A percentile compares a stretch with the other conserved stretches of the same genome.
Conservation (phyloP, 495 filamentous ascomycete species). For the Beverwykella pulmonaria region DNA sequence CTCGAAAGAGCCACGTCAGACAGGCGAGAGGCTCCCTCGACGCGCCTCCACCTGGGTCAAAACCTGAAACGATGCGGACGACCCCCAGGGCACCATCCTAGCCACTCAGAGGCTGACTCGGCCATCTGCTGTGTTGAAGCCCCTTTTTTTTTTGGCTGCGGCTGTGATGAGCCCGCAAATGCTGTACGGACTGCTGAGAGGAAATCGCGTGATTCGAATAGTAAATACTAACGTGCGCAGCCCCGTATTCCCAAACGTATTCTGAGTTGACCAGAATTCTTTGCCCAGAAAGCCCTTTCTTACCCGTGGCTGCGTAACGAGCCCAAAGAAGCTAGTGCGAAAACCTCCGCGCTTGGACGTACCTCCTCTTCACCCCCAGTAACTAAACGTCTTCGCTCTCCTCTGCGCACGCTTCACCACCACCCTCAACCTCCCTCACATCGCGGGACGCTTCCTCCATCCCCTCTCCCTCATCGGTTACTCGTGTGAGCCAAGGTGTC, state of each 20-base stretch:
- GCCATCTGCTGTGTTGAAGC: neutral
- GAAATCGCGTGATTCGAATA: no score
- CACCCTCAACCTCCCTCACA: neutral
- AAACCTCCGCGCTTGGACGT: no score
- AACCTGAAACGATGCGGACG: conserved; percentile 1
- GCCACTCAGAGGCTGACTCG: conserved; percentile 9
- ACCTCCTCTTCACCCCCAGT: no score
- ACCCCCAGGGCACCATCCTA: neutral
- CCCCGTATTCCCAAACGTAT: conserved; percentile 1
- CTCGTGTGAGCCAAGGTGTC: conserved; percentile 18
- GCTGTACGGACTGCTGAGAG: no score
- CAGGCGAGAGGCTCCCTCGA: neutral
- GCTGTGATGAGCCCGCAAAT: no score
- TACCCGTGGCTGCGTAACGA: neutral
- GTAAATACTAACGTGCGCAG: neutral
- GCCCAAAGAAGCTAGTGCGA: neutral
- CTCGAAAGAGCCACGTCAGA: conserved; percentile 28
- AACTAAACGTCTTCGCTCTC: neutral
- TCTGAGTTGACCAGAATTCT: neutral
- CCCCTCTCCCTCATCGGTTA: conserved; percentile 13
- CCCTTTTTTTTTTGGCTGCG: neutral
- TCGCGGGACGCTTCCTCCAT: conserved; percentile 12
- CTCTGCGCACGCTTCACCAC: neutral
- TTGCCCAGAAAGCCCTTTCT: neutral
- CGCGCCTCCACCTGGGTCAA: no score